Conservation (phyloP, 2,329 filamentous ascomycete species). For the Cladosporium sp. region DNA sequence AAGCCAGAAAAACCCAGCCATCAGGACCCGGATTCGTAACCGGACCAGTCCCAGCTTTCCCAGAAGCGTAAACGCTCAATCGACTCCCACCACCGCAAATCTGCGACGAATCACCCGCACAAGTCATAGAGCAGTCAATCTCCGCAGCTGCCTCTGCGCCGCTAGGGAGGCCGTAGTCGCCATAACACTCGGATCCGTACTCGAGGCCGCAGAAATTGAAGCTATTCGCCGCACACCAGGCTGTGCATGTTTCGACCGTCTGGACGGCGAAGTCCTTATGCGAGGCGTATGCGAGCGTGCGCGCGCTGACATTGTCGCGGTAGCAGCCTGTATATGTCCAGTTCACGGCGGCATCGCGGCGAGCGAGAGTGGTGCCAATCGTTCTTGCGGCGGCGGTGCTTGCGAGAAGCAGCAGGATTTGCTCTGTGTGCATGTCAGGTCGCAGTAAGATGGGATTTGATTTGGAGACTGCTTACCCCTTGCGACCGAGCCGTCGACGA, state of each 20-base stretch:
- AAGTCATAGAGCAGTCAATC: constrained; percentile 17
- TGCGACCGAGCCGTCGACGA: too few relatives aligned
- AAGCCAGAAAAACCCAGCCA: constrained; percentile 2
- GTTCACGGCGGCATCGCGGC: not conserved
- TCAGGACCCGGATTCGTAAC: constrained; percentile 6
- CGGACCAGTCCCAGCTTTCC: constrained; percentile 10
- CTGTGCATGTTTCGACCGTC: constrained; percentile 26
- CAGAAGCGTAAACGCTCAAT: constrained; percentile 16
- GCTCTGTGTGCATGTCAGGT: too few relatives aligned
- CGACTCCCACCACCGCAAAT: constrained; percentile 16
- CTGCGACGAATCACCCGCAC: constrained; percentile 15
- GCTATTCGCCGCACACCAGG: constrained; percentile 24
- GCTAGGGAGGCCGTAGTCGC: constrained; percentile 17
- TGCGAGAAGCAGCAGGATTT: too few relatives aligned
- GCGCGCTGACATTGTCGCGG: constrained; percentile 19
- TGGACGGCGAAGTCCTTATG: constrained; percentile 19
- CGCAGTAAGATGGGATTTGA: not conserved
- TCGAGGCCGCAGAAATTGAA: constrained; percentile 32
- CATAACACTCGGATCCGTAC: constrained; percentile 31
- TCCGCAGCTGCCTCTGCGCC: constrained; percentile 18
- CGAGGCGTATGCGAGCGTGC: constrained; percentile 21
- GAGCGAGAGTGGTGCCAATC: too few relatives aligned
- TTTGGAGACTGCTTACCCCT: too few relatives aligned
- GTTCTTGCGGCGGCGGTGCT: not conserved
- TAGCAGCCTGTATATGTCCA: constrained; percentile 28